Evolutionary conservation across 495 filamentous ascomycete genomes (phyloP).

Genomic region (Podospora conica): DNA sequence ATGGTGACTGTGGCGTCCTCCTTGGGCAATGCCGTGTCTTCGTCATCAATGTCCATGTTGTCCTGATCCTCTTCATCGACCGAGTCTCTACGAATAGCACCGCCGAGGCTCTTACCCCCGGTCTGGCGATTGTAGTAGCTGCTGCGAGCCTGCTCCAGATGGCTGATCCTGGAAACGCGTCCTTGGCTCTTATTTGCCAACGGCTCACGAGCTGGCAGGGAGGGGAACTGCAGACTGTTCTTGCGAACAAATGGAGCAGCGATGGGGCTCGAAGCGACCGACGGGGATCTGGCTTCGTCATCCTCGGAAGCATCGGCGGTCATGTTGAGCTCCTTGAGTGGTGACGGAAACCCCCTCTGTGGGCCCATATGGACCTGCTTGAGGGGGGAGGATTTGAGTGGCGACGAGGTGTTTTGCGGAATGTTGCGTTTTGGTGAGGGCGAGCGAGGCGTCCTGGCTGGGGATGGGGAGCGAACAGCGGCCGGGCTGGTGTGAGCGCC

Average conservation of each 20-base stretch:
- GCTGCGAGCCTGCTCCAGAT: conserved; percentile 61
- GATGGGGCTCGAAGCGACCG: conserved; percentile 45
- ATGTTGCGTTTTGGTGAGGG: conserved; percentile 22
- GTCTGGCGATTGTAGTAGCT: conserved; percentile 62
- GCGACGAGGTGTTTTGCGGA: conserved; percentile 17
- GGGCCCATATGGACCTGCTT: conserved; percentile 16
- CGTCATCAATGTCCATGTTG: conserved; percentile 52
- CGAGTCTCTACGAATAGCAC: conserved; percentile 31
- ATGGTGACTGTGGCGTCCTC: conserved; percentile 33
- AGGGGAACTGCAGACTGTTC: conserved; percentile 89
- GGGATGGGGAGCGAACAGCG: conserved; percentile 10
- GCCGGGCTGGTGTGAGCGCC: conserved; percentile 16
- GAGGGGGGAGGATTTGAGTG: conserved; percentile 21
- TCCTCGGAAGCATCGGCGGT: conserved; percentile 25
- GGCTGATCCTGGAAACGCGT: conserved; percentile 67
- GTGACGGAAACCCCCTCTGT: conserved; percentile 14
- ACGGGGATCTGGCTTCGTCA: conserved; percentile 44
- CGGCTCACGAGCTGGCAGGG: conserved; percentile 85
- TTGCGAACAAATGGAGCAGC: conserved; percentile 59
- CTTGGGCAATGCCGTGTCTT: conserved; percentile 36
- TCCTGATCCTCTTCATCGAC: conserved; percentile 45
- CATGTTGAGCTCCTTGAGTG: conserved; percentile 12
- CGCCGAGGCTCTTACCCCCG: conserved; percentile 54
- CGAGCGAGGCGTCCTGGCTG: conserved; percentile 20
- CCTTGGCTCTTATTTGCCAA: conserved; percentile 75